These are phyloP conservation scores for Auricularia sp. DNA, from an alignment of 768 basidiomycete species.

Conservation along the genomic window DNA sequence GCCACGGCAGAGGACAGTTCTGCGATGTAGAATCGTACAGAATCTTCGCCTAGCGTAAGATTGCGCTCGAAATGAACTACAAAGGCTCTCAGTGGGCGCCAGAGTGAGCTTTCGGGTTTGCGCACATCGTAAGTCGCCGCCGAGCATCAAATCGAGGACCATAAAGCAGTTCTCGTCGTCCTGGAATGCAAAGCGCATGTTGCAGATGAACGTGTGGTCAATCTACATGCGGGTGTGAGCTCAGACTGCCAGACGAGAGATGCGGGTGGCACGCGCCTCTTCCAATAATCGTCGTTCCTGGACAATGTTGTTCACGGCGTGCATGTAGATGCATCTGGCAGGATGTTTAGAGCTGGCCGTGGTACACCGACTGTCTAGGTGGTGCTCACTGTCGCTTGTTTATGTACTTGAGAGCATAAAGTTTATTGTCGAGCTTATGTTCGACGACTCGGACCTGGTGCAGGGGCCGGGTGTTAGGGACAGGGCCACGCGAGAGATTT, in stretches of 20 bases:
- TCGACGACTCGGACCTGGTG: constrained; percentile 89
- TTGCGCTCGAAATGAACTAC: constrained; percentile 78
- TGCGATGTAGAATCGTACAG: constrained; percentile 32
- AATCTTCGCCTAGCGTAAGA: constrained; percentile 24
- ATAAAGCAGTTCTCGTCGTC: constrained; percentile 42
- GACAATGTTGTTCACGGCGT: constrained; percentile 84
- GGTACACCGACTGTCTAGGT: neutral
- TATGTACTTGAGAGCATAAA: constrained; percentile 96
- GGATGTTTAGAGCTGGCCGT: neutral
- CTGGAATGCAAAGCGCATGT: constrained; percentile 35
- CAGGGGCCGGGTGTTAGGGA: neutral
- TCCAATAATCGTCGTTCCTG: constrained; percentile 89
- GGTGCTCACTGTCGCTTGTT: constrained; percentile 62
- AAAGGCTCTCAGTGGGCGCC: neutral
- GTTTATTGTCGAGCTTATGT: constrained; percentile 83
- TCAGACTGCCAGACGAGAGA: neutral
- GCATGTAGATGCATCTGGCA: constrained; percentile 68
- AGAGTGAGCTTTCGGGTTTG: constrained; percentile 1
- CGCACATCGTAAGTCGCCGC: constrained; percentile 33
- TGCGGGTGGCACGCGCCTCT: constrained; percentile 45
- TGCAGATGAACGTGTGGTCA: constrained; percentile 35
- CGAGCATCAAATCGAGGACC: constrained; percentile 38
- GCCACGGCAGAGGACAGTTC: constrained; percentile 35
- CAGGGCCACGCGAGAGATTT: neutral
- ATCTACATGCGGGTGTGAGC: constrained; percentile 16